A percentile compares a stretch with the other conserved stretches of the same genome.
Evolutionary conservation across 2,329 filamentous ascomycete genomes (phyloP).

Genomic region (Talaromyces amestolkiae): DNA sequence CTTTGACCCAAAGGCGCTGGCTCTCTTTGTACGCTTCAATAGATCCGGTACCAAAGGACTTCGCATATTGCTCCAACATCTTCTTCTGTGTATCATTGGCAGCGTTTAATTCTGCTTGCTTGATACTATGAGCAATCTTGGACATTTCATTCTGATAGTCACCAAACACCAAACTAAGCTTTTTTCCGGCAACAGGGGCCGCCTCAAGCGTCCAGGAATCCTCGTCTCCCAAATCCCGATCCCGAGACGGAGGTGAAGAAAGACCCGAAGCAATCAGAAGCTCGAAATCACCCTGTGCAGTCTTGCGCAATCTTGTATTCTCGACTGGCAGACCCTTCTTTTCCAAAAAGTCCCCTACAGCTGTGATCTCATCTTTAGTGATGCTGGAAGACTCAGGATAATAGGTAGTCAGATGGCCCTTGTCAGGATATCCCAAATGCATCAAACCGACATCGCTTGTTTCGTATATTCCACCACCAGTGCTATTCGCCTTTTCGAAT

Average conservation of each 20-base stretch:
- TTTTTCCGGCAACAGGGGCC: constrained; percentile 60
- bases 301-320: constrained; percentile 73
- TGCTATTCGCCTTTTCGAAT: constrained; percentile 61
- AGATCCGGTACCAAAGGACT: constrained; percentile 72
- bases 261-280: constrained; percentile 71
- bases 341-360: constrained; percentile 70
- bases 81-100: constrained; percentile 71
- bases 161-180: constrained; percentile 69
- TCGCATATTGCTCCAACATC: constrained; percentile 71
- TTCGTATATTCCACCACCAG: constrained; percentile 67
- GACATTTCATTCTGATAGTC: constrained; percentile 72
- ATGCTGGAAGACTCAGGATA: constrained; percentile 75
- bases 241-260: constrained; percentile 57
- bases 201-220: constrained; percentile 62
- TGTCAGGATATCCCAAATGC: constrained; percentile 72
- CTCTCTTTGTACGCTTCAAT: constrained; percentile 76
- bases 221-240: constrained; percentile 67
- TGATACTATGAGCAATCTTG: constrained; percentile 63
- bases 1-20: constrained; percentile 77
- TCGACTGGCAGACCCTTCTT: constrained; percentile 68
- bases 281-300: constrained; percentile 62
- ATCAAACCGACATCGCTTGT: constrained; percentile 62
- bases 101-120: constrained; percentile 65
- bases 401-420: constrained; percentile 76
- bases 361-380: constrained; percentile 70